phyloP scores from a whole-genome alignment of 2,329 filamentous ascomycete species.

The Beauveria sp. region DNA sequence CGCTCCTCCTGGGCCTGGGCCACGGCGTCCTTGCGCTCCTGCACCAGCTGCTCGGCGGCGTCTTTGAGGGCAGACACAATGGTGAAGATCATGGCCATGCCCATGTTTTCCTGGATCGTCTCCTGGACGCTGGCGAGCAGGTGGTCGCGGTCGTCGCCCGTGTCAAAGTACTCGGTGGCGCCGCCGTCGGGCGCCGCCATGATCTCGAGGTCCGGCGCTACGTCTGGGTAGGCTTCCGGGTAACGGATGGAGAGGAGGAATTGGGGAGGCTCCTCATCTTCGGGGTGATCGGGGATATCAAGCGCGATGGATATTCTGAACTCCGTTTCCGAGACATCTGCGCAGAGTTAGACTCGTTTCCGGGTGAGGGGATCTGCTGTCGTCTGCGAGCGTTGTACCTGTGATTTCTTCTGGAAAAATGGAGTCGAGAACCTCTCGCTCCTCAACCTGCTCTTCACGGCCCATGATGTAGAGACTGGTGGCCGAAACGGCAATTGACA shows the following conservation, averaged over 20 bases:
- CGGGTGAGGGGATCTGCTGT: not conserved
- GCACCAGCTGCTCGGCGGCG: conserved; percentile 75
- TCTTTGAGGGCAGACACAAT: conserved; percentile 85
- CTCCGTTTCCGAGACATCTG: conserved; percentile 84
- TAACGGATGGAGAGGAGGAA: conserved; percentile 82
- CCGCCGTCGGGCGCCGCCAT: conserved; percentile 62
- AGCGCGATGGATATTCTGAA: conserved; percentile 82
- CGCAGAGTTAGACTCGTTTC: not conserved
- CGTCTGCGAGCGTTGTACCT: conserved; percentile 42
- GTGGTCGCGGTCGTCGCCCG: conserved; percentile 68
- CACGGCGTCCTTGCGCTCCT: conserved; percentile 60
- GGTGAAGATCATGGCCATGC: conserved; percentile 97
- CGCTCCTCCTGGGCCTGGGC: conserved; percentile 44
- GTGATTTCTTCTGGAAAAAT: conserved; percentile 98
- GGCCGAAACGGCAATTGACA: not conserved
- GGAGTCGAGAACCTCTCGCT: conserved; percentile 94
- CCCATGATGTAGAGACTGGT: conserved; percentile 41
- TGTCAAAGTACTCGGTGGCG: conserved; percentile 64
- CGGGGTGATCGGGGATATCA: conserved; percentile 63
- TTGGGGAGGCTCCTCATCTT: conserved; percentile 56
- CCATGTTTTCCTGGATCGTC: conserved; percentile 83
- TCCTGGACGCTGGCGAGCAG: conserved; percentile 65
- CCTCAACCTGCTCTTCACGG: conserved; percentile 85
- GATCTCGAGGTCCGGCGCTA: conserved; percentile 75
- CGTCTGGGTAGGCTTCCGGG: conserved; percentile 85